These are phyloP conservation scores for Lipomyces yarrowii DNA, from an alignment of 1,139 yeast genomes.

Conservation along the genomic window DNA sequence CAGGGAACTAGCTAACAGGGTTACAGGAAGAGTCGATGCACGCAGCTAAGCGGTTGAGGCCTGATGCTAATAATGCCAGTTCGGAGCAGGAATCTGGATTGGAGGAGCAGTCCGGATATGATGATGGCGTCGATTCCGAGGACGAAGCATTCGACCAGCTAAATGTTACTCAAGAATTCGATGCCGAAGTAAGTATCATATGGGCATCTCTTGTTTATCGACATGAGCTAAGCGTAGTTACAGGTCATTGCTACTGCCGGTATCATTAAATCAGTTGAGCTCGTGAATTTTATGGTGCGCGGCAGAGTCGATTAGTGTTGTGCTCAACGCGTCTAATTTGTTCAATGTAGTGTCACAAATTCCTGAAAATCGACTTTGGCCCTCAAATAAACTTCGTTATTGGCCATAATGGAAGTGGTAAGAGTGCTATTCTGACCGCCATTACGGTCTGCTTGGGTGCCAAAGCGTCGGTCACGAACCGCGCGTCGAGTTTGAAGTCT, in stretches of 20 bases:
- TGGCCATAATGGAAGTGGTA: conserved; percentile 95
- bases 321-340: neutral
- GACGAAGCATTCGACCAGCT: conserved; percentile 26
- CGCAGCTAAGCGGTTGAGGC: neutral
- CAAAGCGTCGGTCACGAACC: conserved; percentile 83
- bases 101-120: neutral
- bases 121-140: conserved; percentile 24
- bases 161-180: neutral
- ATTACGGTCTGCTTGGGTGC: conserved; percentile 93
- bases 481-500: conserved; percentile 72
- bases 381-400: conserved; percentile 87
- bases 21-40: neutral
- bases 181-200: conserved; percentile 7
- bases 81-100: neutral
- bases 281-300: conserved; percentile 61
- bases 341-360: conserved; percentile 65
- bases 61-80: neutral
- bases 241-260: conserved; percentile 42
- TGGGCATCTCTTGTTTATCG: neutral
- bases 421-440: conserved; percentile 89
- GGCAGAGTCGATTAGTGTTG: neutral
- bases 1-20: neutral
- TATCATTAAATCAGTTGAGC: conserved; percentile 56
- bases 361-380: conserved; percentile 74
- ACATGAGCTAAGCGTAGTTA: neutral